These are phyloP conservation scores for Jaapia argillacea DNA, from an alignment of 768 basidiomycete species.

Conservation along the genomic window DNA sequence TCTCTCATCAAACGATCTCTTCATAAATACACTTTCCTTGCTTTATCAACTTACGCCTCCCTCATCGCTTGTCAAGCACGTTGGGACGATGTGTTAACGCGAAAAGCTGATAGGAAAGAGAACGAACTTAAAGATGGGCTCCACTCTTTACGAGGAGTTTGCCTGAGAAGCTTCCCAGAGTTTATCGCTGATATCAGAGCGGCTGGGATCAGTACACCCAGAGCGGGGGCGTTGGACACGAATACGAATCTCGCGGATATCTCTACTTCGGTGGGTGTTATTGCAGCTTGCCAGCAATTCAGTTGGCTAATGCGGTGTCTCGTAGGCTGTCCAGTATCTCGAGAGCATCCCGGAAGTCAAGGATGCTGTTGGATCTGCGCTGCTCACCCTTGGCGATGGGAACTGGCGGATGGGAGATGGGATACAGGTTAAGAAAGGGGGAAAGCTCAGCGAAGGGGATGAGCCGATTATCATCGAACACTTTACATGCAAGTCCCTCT, in stretches of 20 bases:
- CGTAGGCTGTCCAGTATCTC: slow-evolving; percentile 58
- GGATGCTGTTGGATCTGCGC: slow-evolving; percentile 52
- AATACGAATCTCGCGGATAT: slow-evolving; percentile 59
- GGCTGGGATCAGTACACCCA: slow-evolving; percentile 36
- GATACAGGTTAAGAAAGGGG: slow-evolving; percentile 43
- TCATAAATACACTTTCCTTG: slow-evolving; percentile 75
- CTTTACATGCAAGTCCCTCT: slow-evolving; percentile 48
- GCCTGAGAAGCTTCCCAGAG: slow-evolving; percentile 77
- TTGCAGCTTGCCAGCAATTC: neutral
- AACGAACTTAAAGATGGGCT: slow-evolving; percentile 71
- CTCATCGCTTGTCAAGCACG: slow-evolving; percentile 44
- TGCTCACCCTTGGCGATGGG: slow-evolving; percentile 70
- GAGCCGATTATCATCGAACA: slow-evolving; percentile 61
- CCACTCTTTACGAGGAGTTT: slow-evolving; percentile 52
- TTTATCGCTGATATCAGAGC: slow-evolving; percentile 72
- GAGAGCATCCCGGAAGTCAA: slow-evolving; percentile 62
- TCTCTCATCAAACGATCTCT: slow-evolving; percentile 65
- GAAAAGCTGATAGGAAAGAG: slow-evolving; percentile 30
- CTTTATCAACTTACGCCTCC: slow-evolving; percentile 57
- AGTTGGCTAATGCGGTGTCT: neutral
- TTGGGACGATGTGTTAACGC: slow-evolving; percentile 58
- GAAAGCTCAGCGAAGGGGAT: slow-evolving; percentile 40
- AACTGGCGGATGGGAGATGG: slow-evolving; percentile 93
- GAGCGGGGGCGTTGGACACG: slow-evolving; percentile 50
- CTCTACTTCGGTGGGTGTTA: slow-evolving; percentile 40